A percentile compares a stretch with the other conserved stretches of the same genome.
Evolutionary conservation across 2,329 filamentous ascomycete genomes (phyloP).

Genomic region (Penicillium rolfsii): DNA sequence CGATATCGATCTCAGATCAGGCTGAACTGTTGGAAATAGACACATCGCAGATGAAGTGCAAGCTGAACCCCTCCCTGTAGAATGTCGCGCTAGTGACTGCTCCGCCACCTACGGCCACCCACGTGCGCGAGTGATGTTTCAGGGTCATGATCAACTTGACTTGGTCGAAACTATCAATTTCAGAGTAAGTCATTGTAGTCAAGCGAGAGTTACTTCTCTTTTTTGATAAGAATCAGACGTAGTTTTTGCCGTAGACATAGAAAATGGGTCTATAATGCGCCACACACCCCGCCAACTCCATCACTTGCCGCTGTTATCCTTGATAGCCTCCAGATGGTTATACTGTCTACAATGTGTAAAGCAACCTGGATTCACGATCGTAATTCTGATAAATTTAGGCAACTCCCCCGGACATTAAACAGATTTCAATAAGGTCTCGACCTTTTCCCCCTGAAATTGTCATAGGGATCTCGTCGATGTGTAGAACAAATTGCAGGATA

Average conservation of each 20-base stretch:
- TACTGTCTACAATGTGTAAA: slow-evolving; percentile 21
- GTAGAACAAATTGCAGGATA: slow-evolving; percentile 24
- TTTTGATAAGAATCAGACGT: not conserved
- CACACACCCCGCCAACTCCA: slow-evolving; percentile 4
- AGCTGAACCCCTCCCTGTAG: not conserved
- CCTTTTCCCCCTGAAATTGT: slow-evolving; percentile 26
- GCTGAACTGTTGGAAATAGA: not conserved
- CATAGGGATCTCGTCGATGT: slow-evolving; percentile 21
- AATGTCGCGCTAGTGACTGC: slow-evolving; percentile 1
- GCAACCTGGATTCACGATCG: slow-evolving; percentile 19
- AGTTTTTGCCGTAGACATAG: too few species aligned
- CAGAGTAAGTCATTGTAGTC: not conserved
- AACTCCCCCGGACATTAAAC: slow-evolving; percentile 18
- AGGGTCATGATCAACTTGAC: not conserved
- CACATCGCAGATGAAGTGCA: not conserved
- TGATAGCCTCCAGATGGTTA: slow-evolving; percentile 14
- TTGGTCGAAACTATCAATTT: not conserved
- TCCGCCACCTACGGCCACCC: not conserved
- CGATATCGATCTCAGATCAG: not conserved
- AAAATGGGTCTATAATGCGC: not conserved
- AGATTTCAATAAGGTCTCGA: slow-evolving; percentile 21
- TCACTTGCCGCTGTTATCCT: slow-evolving; percentile 12
- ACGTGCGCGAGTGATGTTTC: slow-evolving; percentile 3
- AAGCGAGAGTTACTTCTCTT: not conserved
- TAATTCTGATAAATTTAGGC: slow-evolving; percentile 21